These are phyloP conservation scores for Cladobotryum protrusum DNA, from an alignment of 2,329 filamentous ascomycete species.

Conservation along the genomic window DNA sequence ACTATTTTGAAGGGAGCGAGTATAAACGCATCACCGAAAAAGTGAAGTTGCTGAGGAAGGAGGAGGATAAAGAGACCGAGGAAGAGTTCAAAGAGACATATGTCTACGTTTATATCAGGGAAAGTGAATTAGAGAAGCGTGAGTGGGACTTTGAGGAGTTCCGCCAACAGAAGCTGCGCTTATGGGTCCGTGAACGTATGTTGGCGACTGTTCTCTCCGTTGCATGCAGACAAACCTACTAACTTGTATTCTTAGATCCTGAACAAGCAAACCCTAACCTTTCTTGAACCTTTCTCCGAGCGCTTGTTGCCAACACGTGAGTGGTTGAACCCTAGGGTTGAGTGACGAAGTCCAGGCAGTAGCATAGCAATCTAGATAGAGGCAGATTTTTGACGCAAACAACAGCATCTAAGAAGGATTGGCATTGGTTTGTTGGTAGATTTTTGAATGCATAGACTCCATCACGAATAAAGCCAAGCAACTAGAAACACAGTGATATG, in stretches of 20 bases:
- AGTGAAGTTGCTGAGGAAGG: conserved; percentile 45
- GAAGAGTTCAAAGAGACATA: conserved; percentile 46
- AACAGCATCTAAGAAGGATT: too few relatives aligned
- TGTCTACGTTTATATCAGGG: conserved; percentile 58
- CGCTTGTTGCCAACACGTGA: too few relatives aligned
- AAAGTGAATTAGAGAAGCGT: conserved; percentile 52
- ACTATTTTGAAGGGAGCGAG: conserved; percentile 74
- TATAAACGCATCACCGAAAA: conserved; percentile 54
- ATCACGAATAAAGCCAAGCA: too few relatives aligned
- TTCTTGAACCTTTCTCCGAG: not conserved
- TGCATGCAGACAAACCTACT: not conserved
- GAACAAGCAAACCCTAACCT: not conserved
- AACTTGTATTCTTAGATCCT: not conserved
- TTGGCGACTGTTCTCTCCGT: not conserved
- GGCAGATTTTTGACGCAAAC: too few relatives aligned
- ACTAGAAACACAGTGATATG: too few relatives aligned
- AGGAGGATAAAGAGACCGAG: conserved; percentile 31
- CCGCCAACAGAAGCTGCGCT: conserved; percentile 60
- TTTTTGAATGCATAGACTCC: too few relatives aligned
- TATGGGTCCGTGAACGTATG: conserved; percentile 44
- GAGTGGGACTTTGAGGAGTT: conserved; percentile 93
- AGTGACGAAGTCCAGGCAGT: too few relatives aligned
- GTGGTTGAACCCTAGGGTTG: too few relatives aligned
- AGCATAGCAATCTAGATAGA: too few relatives aligned
- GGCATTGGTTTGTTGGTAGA: too few relatives aligned